These are phyloP conservation scores for Boletus speciosus DNA, from an alignment of 768 basidiomycete species.

Conservation along the genomic window DNA sequence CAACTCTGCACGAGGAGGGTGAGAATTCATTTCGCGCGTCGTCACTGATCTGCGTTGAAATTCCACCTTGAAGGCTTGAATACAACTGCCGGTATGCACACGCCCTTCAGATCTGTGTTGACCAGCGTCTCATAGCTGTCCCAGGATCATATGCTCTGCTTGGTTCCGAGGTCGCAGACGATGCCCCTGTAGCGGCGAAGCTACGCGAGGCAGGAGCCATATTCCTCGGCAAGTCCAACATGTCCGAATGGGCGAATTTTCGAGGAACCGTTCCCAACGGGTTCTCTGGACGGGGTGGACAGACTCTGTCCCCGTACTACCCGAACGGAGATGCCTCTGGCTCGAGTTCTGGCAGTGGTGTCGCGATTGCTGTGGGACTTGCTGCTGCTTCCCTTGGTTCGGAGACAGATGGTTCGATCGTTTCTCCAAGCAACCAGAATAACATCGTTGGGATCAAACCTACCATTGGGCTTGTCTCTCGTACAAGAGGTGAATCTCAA, in stretches of 20 bases:
- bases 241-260: conserved; percentile 45
- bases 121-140: not conserved
- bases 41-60: not conserved
- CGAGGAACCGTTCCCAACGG: conserved; percentile 39
- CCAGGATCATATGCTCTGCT: conserved; percentile 35
- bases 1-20: conserved; percentile 32
- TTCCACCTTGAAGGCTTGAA: conserved; percentile 30
- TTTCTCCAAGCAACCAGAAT: conserved; percentile 39
- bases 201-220: conserved; percentile 34
- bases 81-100: conserved; percentile 34
- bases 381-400: conserved; percentile 42
- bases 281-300: conserved; percentile 47
- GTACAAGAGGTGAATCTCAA: conserved; percentile 30
- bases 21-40: not conserved
- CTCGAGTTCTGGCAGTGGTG: conserved; percentile 42
- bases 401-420: conserved; percentile 50
- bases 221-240: conserved; percentile 41
- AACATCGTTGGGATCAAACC: conserved; percentile 44
- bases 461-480: conserved; percentile 39
- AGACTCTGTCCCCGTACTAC: conserved; percentile 40
- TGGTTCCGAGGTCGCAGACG: conserved; percentile 34
- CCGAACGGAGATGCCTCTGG: conserved; percentile 40
- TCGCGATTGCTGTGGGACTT: conserved; percentile 42
- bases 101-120: not conserved
- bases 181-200: conserved; percentile 30